Percentiles rank a stretch among this genome's conserved stretches.
Conservation (phyloP, 805 yeast species). For the Ogataea thermomethanolica region DNA sequence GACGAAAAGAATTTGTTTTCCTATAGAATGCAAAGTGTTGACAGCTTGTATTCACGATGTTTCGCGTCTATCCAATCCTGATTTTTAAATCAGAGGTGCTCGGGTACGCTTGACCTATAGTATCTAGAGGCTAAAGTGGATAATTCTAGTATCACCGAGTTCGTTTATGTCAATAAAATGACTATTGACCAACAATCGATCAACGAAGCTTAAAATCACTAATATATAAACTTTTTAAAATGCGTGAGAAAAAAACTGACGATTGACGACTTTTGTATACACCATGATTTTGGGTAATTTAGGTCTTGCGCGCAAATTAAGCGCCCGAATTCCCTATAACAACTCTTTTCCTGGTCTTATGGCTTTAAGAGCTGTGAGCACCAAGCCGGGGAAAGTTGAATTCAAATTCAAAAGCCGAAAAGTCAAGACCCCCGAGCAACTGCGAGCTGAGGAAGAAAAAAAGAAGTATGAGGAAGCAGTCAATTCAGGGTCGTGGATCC, state of each 20-base stretch:
- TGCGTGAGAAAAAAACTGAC: conserved; percentile 2
- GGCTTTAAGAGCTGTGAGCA: not conserved
- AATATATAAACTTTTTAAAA: conserved; percentile 5
- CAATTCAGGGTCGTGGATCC: conserved; percentile 32
- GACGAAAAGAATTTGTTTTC: not conserved
- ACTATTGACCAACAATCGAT: not conserved
- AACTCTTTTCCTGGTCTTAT: not conserved
- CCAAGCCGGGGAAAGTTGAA: conserved; percentile 16
- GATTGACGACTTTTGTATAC: not conserved
- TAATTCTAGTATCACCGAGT: too few relatives aligned
- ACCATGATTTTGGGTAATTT: conserved; percentile 2
- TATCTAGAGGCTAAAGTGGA: too few relatives aligned
- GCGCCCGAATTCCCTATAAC: not conserved
- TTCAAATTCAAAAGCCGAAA: conserved; percentile 29
- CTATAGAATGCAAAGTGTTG: too few relatives aligned
- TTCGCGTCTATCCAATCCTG: not conserved
- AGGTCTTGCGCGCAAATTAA: not conserved
- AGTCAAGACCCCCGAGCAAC: conserved; percentile 28
- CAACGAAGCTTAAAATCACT: conserved; percentile 4
- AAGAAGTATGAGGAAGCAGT: conserved; percentile 32
- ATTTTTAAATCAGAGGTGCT: not conserved
- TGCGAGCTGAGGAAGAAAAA: conserved; percentile 28
- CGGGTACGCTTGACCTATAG: too few relatives aligned
- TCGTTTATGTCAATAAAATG: not conserved
- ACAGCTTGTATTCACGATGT: not conserved